A percentile compares a stretch with the other conserved stretches of the same genome.
Evolutionary conservation across 805 yeast species (phyloP).

Genomic region (Starmerella sp.): DNA sequence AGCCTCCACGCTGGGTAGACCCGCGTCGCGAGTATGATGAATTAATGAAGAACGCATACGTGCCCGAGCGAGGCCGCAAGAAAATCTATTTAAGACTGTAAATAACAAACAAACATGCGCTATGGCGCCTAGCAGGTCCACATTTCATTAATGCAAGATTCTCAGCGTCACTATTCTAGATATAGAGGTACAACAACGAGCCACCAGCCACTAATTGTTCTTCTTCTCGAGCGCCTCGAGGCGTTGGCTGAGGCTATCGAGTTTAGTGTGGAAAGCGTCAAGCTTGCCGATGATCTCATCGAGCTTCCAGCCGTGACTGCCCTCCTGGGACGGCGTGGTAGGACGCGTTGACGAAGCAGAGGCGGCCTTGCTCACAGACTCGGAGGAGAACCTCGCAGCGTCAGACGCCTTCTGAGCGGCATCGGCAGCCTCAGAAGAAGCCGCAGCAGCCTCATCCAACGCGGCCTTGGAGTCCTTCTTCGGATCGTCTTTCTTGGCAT

Average conservation of each 20-base stretch:
- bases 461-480: neutral
- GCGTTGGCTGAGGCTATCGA: constrained; percentile 15
- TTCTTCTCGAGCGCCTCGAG: constrained; percentile 16
- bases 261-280: constrained; percentile 15
- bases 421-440: neutral
- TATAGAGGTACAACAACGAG: too few species aligned
- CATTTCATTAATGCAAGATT: too few species aligned
- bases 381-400: neutral
- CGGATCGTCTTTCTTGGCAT: neutral
- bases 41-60: constrained; percentile 18
- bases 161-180: too few species aligned
- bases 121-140: neutral
- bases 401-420: neutral
- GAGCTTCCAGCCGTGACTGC: constrained; percentile 14
- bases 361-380: neutral
- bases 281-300: constrained; percentile 17
- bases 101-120: neutral
- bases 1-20: constrained; percentile 17
- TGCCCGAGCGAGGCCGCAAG: constrained; percentile 20
- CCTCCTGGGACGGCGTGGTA: neutral
- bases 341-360: neutral
- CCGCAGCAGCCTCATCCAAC: neutral
- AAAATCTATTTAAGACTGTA: constrained; percentile 12
- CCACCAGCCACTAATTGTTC: neutral
- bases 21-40: constrained; percentile 17